These are phyloP conservation scores for Quercus dentata DNA, from an alignment of 306 rosid genomes.

Conservation along the genomic window DNA sequence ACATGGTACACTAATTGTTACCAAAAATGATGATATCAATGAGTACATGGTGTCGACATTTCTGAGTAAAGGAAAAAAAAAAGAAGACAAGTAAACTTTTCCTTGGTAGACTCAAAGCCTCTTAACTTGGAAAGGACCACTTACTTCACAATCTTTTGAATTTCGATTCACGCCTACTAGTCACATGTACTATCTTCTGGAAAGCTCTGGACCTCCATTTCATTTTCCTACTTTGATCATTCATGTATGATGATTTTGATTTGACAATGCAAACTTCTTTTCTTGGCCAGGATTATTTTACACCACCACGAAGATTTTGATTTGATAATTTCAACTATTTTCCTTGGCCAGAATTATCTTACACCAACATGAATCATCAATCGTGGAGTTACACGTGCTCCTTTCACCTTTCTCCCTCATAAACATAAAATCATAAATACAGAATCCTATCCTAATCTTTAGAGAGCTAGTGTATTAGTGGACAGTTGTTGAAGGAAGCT, in stretches of 20 bases:
- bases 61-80: neutral
- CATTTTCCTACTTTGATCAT: neutral
- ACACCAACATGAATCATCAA: too few species aligned
- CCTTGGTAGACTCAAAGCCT: neutral
- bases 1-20: neutral
- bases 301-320: too few species aligned
- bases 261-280: neutral
- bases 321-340: neutral
- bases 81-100: neutral
- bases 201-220: neutral
- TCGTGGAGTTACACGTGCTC: too few species aligned
- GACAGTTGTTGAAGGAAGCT: too few species aligned
- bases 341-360: too few species aligned
- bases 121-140: slow-evolving; percentile 14
- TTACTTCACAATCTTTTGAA: neutral
- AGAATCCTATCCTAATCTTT: too few species aligned
- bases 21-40: neutral
- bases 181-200: neutral
- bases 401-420: too few species aligned
- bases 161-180: neutral
- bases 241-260: neutral
- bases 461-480: too few species aligned
- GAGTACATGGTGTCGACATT: slow-evolving; percentile 28
- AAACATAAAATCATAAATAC: too few species aligned
- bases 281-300: too few species aligned